Conservation (phyloP, 768 basidiomycete species). For the Boletus speciosus region DNA sequence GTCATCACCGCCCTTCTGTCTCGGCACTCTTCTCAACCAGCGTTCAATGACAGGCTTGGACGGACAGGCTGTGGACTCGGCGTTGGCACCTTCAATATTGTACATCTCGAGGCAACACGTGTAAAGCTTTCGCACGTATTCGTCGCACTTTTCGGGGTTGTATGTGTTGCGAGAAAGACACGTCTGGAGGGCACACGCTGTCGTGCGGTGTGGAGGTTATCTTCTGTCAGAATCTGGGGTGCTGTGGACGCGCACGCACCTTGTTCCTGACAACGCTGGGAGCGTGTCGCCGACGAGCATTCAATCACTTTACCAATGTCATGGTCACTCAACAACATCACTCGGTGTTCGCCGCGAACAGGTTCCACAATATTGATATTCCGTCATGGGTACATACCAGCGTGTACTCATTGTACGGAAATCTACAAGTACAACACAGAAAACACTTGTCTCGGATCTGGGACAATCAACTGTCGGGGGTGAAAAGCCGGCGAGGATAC, state of each 20-base stretch:
- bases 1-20: neutral
- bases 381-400: neutral
- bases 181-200: slow-evolving; percentile 62
- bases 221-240: too few species aligned
- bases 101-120: slow-evolving; percentile 61
- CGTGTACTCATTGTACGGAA: neutral
- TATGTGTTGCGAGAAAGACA: slow-evolving; percentile 68
- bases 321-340: neutral
- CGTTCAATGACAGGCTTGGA: slow-evolving; percentile 46
- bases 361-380: neutral
- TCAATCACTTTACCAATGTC: neutral
- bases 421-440: neutral
- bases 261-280: slow-evolving; percentile 18
- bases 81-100: slow-evolving; percentile 35
- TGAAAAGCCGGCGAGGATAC: neutral
- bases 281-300: neutral
- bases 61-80: slow-evolving; percentile 62
- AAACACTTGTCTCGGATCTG: neutral
- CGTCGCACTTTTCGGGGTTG: slow-evolving; percentile 57
- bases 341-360: slow-evolving; percentile 1
- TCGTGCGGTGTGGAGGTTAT: neutral
- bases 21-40: slow-evolving; percentile 47
- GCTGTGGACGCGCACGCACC: slow-evolving; percentile 11
- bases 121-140: slow-evolving; percentile 52
- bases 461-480: neutral